These are phyloP conservation scores for Ceratobasidium sp. DNA, from an alignment of 1,284 basidiomycete species.

Conservation along the genomic window DNA sequence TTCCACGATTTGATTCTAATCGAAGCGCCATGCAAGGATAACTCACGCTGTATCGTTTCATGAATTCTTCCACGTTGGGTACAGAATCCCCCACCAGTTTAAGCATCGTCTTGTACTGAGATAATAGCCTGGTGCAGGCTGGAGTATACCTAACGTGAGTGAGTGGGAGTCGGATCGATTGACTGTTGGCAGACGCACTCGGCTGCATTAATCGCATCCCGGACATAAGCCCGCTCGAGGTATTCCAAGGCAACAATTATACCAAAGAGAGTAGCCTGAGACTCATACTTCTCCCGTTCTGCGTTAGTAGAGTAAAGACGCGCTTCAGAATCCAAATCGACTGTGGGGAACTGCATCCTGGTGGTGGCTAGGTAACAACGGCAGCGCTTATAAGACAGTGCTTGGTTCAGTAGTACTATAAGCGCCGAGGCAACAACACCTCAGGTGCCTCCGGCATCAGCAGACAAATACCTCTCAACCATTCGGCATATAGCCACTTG, in stretches of 20 bases:
- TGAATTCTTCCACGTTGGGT: constrained; percentile 88
- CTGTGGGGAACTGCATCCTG: constrained; percentile 36
- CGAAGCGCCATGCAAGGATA: not conserved
- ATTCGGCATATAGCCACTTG: too few relatives aligned
- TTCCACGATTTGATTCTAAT: not conserved
- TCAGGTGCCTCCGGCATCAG: too few relatives aligned
- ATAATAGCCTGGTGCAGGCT: constrained; percentile 92
- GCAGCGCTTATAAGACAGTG: too few relatives aligned
- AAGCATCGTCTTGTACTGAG: constrained; percentile 97
- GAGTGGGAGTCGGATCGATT: not conserved
- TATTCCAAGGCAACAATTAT: constrained; percentile 94
- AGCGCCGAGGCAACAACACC: too few relatives aligned
- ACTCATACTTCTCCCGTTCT: constrained; percentile 91
- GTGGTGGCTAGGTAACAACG: not conserved
- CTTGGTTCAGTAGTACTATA: too few relatives aligned
- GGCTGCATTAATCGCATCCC: constrained; percentile 89
- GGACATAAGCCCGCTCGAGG: constrained; percentile 94
- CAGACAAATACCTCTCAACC: too few relatives aligned
- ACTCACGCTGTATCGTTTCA: constrained; percentile 88
- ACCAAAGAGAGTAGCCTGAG: constrained; percentile 91
- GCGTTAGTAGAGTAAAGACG: constrained; percentile 90
- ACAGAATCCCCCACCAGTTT: constrained; percentile 92
- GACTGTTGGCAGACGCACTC: constrained; percentile 71
- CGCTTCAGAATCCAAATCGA: constrained; percentile 86
- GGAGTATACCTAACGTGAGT: constrained; percentile 85